Percentiles rank a stretch among this genome's conserved stretches.
Conservation (phyloP, 352 stramenopile species). For the Pythium plurisporium region DNA sequence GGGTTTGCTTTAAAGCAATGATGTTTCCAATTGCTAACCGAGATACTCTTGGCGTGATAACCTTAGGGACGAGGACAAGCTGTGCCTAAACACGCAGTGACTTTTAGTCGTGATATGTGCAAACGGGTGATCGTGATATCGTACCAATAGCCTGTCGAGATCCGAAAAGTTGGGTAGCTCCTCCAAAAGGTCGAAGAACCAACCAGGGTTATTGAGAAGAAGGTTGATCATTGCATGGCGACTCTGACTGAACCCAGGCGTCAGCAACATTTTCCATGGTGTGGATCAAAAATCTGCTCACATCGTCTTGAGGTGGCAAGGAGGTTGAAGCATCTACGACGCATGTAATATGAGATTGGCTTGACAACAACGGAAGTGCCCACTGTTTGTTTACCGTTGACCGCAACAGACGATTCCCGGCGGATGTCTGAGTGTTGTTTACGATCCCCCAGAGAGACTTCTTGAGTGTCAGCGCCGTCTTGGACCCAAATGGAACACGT, state of each 20-base stretch:
- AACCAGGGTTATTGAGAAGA: conserved; percentile 74
- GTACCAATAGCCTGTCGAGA: conserved; percentile 69
- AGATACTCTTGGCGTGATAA: conserved; percentile 64
- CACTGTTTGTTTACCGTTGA: conserved; percentile 47
- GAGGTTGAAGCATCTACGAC: conserved; percentile 72
- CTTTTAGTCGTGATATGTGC: neutral
- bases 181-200: conserved; percentile 81
- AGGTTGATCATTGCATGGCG: conserved; percentile 69
- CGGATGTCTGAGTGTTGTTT: conserved; percentile 74
- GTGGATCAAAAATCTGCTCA: conserved; percentile 17
- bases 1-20: conserved; percentile 80
- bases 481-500: neutral
- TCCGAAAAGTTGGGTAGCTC: conserved; percentile 66
- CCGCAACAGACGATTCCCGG: conserved; percentile 66
- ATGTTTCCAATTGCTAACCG: conserved; percentile 71
- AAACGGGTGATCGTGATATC: neutral
- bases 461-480: neutral
- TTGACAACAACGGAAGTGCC: neutral
- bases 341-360: neutral
- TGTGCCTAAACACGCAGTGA: conserved; percentile 36
- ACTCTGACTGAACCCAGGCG: conserved; percentile 17
- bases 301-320: conserved; percentile 78
- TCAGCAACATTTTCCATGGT: neutral
- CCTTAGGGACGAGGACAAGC: conserved; percentile 73
- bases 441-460: conserved; percentile 77